These are phyloP conservation scores for Chalara sp. DNA, from an alignment of 2,329 filamentous ascomycete species.

Conservation along the genomic window DNA sequence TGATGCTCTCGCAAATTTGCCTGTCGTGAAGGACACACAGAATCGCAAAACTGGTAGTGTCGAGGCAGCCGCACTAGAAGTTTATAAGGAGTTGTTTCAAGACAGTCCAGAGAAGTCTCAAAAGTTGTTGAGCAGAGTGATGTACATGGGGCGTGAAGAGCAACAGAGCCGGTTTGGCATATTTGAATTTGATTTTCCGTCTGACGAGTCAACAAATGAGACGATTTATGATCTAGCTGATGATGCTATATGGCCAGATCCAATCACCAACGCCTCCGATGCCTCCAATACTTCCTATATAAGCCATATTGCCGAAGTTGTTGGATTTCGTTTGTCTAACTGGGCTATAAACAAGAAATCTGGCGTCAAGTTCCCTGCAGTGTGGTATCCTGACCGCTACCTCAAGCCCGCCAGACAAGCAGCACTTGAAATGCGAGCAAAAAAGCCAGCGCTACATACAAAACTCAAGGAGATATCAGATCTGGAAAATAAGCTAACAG, in stretches of 20 bases:
- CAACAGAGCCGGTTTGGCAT: constrained; percentile 22
- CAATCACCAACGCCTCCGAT: constrained; percentile 8
- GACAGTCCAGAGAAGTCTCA: constrained; percentile 10
- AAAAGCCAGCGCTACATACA: constrained; percentile 22
- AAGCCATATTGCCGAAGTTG: constrained; percentile 37
- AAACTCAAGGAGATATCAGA: constrained; percentile 19
- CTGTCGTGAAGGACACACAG: constrained; percentile 18
- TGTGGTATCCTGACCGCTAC: constrained; percentile 50
- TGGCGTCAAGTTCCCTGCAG: constrained; percentile 42
- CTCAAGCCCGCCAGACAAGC: constrained; percentile 37
- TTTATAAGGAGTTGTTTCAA: constrained; percentile 15
- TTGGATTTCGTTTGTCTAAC: constrained; percentile 38
- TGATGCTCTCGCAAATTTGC: constrained; percentile 35
- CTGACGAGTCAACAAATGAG: constrained; percentile 16
- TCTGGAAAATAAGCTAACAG: constrained; percentile 21
- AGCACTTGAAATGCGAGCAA: constrained; percentile 35
- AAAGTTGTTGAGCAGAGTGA: constrained; percentile 22
- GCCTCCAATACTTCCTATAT: constrained; percentile 22
- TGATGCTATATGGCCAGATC: constrained; percentile 22
- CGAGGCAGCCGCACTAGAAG: constrained; percentile 19
- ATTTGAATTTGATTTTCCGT: constrained; percentile 21
- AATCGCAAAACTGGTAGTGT: constrained; percentile 35
- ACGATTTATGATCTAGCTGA: constrained; percentile 28
- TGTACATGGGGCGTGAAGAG: constrained; percentile 7
- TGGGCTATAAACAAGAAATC: constrained; percentile 31